Conservation (phyloP, 805 yeast species). For the Kluyveromyces lactis region DNA sequence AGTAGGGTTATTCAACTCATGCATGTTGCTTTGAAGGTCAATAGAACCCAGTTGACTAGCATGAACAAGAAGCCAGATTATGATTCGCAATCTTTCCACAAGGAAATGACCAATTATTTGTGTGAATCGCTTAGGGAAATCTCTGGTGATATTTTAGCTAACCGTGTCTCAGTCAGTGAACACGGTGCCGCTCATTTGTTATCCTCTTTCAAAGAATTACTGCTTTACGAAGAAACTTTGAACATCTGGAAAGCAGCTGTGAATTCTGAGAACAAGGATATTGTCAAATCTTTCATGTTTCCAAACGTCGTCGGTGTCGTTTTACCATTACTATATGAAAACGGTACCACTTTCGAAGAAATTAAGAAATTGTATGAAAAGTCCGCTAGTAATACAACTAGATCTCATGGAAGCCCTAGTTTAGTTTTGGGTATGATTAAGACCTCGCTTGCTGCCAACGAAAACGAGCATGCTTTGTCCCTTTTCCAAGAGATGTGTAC, state of each 20-base stretch:
- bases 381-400: constrained; percentile 26
- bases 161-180: constrained; percentile 37
- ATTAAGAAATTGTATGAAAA: constrained; percentile 47
- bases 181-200: constrained; percentile 51
- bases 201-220: constrained; percentile 52
- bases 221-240: constrained; percentile 54
- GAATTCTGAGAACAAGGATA: constrained; percentile 17
- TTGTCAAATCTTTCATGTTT: constrained; percentile 39
- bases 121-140: constrained; percentile 45
- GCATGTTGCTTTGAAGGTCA: constrained; percentile 49
- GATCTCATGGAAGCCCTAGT: constrained; percentile 34
- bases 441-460: constrained; percentile 58
- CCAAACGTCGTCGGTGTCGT: constrained; percentile 63
- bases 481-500: constrained; percentile 53
- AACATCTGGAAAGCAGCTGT: constrained; percentile 55
- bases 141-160: constrained; percentile 40
- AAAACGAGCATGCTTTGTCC: constrained; percentile 56
- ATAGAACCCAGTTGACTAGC: constrained; percentile 45
- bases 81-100: constrained; percentile 48
- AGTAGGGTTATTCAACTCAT: constrained; percentile 42
- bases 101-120: constrained; percentile 42
- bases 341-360: constrained; percentile 55
- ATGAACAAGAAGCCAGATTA: constrained; percentile 52
- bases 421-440: constrained; percentile 66
- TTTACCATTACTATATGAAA: constrained; percentile 56